Percentiles rank a stretch among this genome's conserved stretches.
Conservation (phyloP, 1,139 yeast genomes). For the Arxiozyma telluris region DNA sequence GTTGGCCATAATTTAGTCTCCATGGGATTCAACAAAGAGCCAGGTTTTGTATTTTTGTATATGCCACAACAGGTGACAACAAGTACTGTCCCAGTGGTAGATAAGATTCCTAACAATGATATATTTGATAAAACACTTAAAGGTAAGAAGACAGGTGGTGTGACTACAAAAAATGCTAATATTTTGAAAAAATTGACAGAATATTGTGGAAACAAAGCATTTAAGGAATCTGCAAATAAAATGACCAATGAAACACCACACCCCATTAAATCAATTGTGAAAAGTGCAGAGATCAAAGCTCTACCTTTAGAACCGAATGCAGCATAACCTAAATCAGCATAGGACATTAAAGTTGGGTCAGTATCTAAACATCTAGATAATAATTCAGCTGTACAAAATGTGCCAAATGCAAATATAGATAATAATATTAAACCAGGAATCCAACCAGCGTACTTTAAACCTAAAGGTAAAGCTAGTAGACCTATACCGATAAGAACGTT, state of each 20-base stretch:
- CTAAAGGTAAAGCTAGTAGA: constrained; percentile 73
- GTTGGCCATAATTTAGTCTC: constrained; percentile 45
- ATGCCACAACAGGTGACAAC: constrained; percentile 58
- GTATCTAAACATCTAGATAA: constrained; percentile 61
- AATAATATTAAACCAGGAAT: constrained; percentile 51
- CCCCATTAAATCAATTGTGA: constrained; percentile 69
- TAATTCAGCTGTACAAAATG: constrained; percentile 61
- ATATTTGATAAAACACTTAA: constrained; percentile 61
- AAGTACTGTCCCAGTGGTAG: constrained; percentile 56
- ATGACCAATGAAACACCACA: constrained; percentile 70
- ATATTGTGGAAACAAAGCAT: constrained; percentile 50
- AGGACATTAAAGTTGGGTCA: constrained; percentile 70
- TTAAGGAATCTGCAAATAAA: constrained; percentile 76
- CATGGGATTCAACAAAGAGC: constrained; percentile 55
- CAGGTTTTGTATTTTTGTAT: constrained; percentile 46
- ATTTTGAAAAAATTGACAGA: constrained; percentile 47
- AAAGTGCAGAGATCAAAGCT: constrained; percentile 57
- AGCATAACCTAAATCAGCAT: constrained; percentile 78
- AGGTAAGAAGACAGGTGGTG: constrained; percentile 61
- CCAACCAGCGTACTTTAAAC: constrained; percentile 76
- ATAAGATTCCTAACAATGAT: constrained; percentile 62
- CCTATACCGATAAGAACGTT: constrained; percentile 85
- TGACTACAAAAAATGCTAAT: constrained; percentile 48
- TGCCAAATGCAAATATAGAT: constrained; percentile 48
- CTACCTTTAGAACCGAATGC: constrained; percentile 58